Evolutionary conservation across 306 rosid species (phyloP).

Genomic region (Fragaria vesca): DNA sequence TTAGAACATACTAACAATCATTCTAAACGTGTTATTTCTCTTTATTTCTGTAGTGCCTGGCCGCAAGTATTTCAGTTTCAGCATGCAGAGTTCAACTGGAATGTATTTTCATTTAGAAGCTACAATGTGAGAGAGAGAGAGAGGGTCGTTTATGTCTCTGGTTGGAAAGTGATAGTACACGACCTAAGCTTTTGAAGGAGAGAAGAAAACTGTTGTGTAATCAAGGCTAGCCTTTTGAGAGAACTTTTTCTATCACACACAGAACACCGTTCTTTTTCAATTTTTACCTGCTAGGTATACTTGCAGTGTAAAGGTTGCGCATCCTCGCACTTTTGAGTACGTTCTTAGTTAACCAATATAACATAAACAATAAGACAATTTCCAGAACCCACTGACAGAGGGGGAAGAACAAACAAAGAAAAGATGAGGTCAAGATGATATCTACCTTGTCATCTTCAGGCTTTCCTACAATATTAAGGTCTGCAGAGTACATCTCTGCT

Average conservation of each 20-base stretch:
- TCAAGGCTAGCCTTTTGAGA: neutral
- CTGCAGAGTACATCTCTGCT: constrained; percentile 96
- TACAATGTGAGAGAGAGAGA: neutral
- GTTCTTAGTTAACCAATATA: neutral
- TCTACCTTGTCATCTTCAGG: constrained; percentile 98
- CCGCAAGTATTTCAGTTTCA: neutral
- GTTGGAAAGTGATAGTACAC: neutral
- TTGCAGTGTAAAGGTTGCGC: neutral
- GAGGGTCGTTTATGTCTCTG: neutral
- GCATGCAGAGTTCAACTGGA: neutral
- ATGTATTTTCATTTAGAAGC: neutral
- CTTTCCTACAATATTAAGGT: constrained; percentile 84
- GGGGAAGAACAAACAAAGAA: constrained; percentile 1
- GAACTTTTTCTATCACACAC: neutral
- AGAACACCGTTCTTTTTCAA: neutral
- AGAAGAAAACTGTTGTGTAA: neutral
- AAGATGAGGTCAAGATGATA: constrained; percentile 17
- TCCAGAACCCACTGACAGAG: constrained; percentile 2
- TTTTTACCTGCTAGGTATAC: neutral
- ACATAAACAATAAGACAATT: neutral
- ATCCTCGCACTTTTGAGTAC: neutral
- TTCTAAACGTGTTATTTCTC: neutral
- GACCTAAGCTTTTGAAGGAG: neutral
- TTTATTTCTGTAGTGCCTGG: neutral
- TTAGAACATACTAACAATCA: neutral